Evolutionary conservation across 2,329 filamentous ascomycete genomes (phyloP), one percentile per base, ranked within the genome.

Genomic region (Stachybotrys chartarum): DNA sequence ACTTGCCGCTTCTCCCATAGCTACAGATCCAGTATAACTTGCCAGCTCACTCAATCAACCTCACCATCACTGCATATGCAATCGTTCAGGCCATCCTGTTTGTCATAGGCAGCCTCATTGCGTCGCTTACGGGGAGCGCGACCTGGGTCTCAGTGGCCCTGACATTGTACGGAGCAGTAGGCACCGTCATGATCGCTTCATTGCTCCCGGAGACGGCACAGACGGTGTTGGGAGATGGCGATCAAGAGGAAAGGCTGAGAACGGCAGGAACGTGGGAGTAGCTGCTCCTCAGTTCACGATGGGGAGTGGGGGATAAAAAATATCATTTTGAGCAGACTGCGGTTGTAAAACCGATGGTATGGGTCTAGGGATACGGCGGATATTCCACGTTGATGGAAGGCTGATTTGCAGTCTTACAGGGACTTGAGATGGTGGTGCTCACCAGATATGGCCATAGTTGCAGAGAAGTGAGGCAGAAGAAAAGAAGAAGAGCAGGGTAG

Each of bases 11-110:
- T 12, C 47, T 55, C 18, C 53, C 47, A 8, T 35, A 45, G 7
- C 49, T 55, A 16, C 32, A 49, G 14, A n/a, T 14, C 12, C 53
- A 55, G 16, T 51, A 51, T 39, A n/a, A 45, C 17, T 32, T 18
- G 24, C 51, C 53, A 14, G 7, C 53, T 6, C 53, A 55, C 35
- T 47, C 47, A 7, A 55, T 55, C 48, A 55, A 55, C 48, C 53
- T 55, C 18, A 55, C 53, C 7, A 30, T 55, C 5, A 55, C 47
- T 8, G n/a, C 51, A 14, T 51, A 55, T 18, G 49, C 51, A 30
- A 51, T 55, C 6, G 49, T 55, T 35, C 53, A 55, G 50, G 53
- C 53, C 39, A 44, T 55, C 32, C 18, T 45, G 17, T 47, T 47
- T 5, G 39, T 46, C 11, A 18, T 55, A 12, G 53, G 53, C 24